Percentiles rank a stretch among this genome's conserved stretches.
Evolutionary conservation across 2,329 filamentous ascomycete genomes (phyloP).

Genomic region (Macrophomina phaseolina): DNA sequence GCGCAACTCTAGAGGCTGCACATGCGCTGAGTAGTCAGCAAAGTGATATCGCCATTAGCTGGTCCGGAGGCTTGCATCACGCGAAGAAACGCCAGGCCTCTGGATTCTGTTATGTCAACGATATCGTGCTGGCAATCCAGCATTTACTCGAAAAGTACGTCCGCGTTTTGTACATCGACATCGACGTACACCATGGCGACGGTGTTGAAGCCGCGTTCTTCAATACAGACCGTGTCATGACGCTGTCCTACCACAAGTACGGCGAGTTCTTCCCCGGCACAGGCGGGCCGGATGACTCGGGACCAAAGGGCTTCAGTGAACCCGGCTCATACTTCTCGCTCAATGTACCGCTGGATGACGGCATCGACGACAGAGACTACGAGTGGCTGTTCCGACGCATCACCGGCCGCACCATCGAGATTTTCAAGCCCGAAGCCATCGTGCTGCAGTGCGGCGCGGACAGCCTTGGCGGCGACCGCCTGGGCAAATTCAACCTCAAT

Average conservation of each 20-base stretch:
- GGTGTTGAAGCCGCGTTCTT: slow-evolving; percentile 92
- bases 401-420: slow-evolving; percentile 76
- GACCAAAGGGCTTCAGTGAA: slow-evolving; percentile 81
- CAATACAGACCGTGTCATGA: slow-evolving; percentile 88
- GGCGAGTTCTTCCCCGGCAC: slow-evolving; percentile 95
- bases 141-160: slow-evolving; percentile 82
- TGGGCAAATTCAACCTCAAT: slow-evolving; percentile 96
- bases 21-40: slow-evolving; percentile 84
- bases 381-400: slow-evolving; percentile 81
- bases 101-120: slow-evolving; percentile 98
- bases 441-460: slow-evolving; percentile 96
- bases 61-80: slow-evolving; percentile 95
- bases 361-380: slow-evolving; percentile 91
- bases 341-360: slow-evolving; percentile 89
- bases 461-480: slow-evolving; percentile 87
- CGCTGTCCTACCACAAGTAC: slow-evolving; percentile 96
- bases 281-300: slow-evolving; percentile 83
- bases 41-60: slow-evolving; percentile 95
- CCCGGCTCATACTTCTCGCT: slow-evolving; percentile 87
- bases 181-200: slow-evolving; percentile 90
- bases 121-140: slow-evolving; percentile 92
- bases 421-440: slow-evolving; percentile 88
- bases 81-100: slow-evolving; percentile 93
- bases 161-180: slow-evolving; percentile 92
- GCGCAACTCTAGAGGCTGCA: slow-evolving; percentile 88